Percentiles rank a stretch among this genome's conserved stretches.
phyloP scores from a whole-genome alignment of 805 yeast genomes.

The Saccharomycopsis javanensis region DNA sequence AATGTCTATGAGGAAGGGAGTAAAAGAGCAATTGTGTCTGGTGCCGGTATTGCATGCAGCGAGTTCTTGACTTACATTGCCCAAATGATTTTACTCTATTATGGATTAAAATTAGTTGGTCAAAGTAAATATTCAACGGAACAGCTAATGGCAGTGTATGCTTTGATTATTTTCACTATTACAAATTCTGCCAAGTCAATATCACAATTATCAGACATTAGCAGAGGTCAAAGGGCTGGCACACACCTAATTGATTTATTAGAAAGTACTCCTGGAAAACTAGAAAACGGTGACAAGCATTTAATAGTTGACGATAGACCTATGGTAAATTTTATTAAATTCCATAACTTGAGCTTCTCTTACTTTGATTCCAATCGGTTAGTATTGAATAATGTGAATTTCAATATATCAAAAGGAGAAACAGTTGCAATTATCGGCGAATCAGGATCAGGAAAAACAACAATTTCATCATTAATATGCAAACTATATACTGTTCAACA shows the following conservation, averaged over 20 bases:
- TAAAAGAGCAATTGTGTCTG: slow-evolving; percentile 49
- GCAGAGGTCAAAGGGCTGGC: slow-evolving; percentile 72
- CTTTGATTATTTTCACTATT: slow-evolving; percentile 65
- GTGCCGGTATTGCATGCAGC: slow-evolving; percentile 55
- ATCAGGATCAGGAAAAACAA: slow-evolving; percentile 91
- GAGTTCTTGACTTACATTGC: slow-evolving; percentile 46
- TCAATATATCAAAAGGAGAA: slow-evolving; percentile 37
- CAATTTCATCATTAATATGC: slow-evolving; percentile 49
- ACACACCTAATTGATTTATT: slow-evolving; percentile 30
- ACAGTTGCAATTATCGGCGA: slow-evolving; percentile 67
- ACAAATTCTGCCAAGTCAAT: slow-evolving; percentile 52
- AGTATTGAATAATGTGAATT: slow-evolving; percentile 35
- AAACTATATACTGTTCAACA: slow-evolving; percentile 38
- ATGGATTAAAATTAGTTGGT: slow-evolving; percentile 68
- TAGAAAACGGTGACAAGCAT: neutral
- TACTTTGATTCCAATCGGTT: neutral
- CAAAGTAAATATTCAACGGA: slow-evolving; percentile 39
- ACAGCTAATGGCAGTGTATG: slow-evolving; percentile 59
- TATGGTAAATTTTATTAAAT: slow-evolving; percentile 27
- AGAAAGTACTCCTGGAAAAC: slow-evolving; percentile 2
- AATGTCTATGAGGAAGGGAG: slow-evolving; percentile 33
- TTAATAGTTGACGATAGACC: slow-evolving; percentile 12
- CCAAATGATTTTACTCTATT: slow-evolving; percentile 67
- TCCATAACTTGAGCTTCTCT: slow-evolving; percentile 39
- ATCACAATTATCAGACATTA: slow-evolving; percentile 64